Conservation (phyloP, 306 rosid genomes). For the Gastrolobium bilobum region DNA sequence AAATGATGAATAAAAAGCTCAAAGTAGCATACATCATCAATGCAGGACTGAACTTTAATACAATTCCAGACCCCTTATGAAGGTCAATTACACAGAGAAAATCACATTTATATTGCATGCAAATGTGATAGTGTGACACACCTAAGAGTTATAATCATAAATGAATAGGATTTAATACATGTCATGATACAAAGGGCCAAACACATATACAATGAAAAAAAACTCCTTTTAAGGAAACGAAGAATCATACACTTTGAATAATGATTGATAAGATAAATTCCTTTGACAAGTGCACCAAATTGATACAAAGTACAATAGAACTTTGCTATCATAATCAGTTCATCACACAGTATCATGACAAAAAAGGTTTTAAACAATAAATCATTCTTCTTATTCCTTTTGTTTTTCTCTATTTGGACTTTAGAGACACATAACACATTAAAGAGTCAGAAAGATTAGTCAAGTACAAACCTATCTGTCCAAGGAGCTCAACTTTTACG, state of each 20-base stretch:
- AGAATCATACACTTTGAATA: not conserved
- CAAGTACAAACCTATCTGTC: constrained; percentile 86
- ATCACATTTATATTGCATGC: not conserved
- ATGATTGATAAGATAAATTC: constrained; percentile 6
- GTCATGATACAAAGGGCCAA: not conserved
- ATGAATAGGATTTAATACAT: not conserved
- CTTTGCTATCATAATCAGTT: constrained; percentile 4
- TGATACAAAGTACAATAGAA: not conserved
- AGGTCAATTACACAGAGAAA: constrained; percentile 9
- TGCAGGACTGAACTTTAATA: not conserved
- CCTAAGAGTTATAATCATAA: not conserved
- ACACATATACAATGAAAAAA: not conserved
- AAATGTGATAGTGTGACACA: not conserved
- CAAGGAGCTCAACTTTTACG: constrained; percentile 94
- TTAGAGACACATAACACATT: constrained; percentile 18
- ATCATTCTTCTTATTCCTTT: not conserved
- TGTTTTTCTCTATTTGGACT: constrained; percentile 4
- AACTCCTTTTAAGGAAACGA: not conserved
- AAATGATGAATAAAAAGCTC: not conserved
- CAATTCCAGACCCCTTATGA: not conserved
- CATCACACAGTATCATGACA: not conserved
- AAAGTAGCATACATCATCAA: not conserved
- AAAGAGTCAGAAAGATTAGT: constrained; percentile 24
- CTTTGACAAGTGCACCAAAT: not conserved
- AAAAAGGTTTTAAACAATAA: constrained; percentile 16